Percentiles rank a stretch among this genome's conserved stretches.
These are phyloP conservation scores for Vinca major DNA, from an alignment of 305 asterid genomes.

Conservation along the genomic window DNA sequence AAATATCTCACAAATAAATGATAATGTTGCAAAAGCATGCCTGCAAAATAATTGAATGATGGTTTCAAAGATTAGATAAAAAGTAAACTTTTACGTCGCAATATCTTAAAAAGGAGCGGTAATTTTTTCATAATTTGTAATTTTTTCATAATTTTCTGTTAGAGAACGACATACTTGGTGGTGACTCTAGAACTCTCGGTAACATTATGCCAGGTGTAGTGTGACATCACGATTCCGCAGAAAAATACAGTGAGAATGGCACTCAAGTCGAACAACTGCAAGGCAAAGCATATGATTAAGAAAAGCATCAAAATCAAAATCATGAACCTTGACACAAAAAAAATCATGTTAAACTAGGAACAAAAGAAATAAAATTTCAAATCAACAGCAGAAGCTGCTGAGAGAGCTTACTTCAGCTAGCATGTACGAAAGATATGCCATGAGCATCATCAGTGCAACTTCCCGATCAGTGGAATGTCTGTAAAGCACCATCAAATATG, in stretches of 20 bases:
- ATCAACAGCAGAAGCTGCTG: no score
- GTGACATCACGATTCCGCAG: slow-evolving; percentile 92
- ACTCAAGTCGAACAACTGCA: slow-evolving; percentile 60
- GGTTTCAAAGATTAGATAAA: no score
- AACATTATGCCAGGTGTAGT: slow-evolving; percentile 92
- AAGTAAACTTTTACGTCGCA: neutral
- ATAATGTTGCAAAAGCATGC: slow-evolving; percentile 85
- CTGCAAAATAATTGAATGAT: slow-evolving; percentile 26
- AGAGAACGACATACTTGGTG: slow-evolving; percentile 55
- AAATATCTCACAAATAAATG: slow-evolving; percentile 83
- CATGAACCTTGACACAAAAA: neutral
- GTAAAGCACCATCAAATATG: slow-evolving; percentile 18
- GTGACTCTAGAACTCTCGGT: slow-evolving; percentile 89
- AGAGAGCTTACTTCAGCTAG: slow-evolving; percentile 73
- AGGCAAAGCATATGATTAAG: slow-evolving; percentile 22
- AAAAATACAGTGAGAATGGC: slow-evolving; percentile 87
- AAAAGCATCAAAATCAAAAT: slow-evolving; percentile 6
- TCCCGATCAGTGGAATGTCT: slow-evolving; percentile 99
- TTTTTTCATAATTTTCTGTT: neutral
- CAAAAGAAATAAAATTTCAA: neutral
- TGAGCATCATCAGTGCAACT: slow-evolving; percentile 94
- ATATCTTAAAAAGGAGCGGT: slow-evolving; percentile 8
- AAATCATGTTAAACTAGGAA: neutral
- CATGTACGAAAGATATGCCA: slow-evolving; percentile 96
- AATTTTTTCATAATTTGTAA: neutral